Percentiles rank a stretch among this genome's conserved stretches.
These are phyloP conservation scores for Picea abies DNA, from an alignment of 83 land plant genomes.

Conservation along the genomic window DNA sequence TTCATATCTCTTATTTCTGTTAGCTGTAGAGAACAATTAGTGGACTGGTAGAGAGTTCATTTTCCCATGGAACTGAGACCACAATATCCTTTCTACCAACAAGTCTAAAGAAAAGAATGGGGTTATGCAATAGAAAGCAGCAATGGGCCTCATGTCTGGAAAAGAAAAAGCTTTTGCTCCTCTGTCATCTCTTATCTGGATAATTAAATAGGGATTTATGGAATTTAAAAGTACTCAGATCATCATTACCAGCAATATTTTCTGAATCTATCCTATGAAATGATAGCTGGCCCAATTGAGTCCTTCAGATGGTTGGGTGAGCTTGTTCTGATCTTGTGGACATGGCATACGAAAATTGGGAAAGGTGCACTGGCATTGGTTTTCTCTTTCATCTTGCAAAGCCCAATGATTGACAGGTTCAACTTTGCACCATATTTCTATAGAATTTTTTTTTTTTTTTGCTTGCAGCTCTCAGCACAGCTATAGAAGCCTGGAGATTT, in stretches of 20 bases:
- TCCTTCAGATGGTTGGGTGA: neutral
- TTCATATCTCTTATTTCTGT: neutral
- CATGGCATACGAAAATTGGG: neutral
- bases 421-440: neutral
- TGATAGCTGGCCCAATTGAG: neutral
- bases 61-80: neutral
- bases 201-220: neutral
- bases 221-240: neutral
- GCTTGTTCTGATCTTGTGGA: neutral
- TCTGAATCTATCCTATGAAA: neutral
- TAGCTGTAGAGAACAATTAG: neutral
- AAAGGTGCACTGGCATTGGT: neutral
- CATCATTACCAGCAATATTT: neutral
- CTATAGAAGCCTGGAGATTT: conserved; percentile 16
- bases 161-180: neutral
- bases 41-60: neutral
- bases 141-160: no score
- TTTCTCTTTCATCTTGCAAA: neutral
- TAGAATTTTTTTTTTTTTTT: neutral
- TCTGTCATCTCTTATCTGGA: neutral
- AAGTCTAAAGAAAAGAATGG: neutral
- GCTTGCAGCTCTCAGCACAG: conserved; percentile 3
- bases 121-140: neutral
- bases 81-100: neutral
- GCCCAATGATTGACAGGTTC: neutral